These are phyloP conservation scores for Tylopilus subfusipes DNA, from an alignment of 768 basidiomycete genomes.

Conservation along the genomic window DNA sequence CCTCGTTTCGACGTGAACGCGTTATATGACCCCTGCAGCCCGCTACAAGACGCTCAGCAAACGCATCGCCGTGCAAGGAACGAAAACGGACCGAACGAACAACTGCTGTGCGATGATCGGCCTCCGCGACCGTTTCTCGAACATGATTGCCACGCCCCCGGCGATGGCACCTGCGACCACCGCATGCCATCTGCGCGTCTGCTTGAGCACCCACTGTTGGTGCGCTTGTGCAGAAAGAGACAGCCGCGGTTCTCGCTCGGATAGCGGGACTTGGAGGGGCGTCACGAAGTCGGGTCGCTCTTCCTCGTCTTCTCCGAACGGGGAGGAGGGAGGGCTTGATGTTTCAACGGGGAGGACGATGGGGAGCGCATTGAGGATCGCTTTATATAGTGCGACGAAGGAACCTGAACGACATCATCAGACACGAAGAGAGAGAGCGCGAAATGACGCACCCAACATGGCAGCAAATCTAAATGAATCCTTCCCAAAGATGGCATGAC, in stretches of 20 bases:
- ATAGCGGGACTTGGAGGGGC: constrained; percentile 15
- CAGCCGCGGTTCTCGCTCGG: constrained; percentile 45
- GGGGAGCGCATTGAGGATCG: constrained; percentile 73
- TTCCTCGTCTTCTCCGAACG: constrained; percentile 31
- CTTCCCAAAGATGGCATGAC: constrained; percentile 77
- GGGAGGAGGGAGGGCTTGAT: constrained; percentile 22
- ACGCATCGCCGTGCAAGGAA: not conserved
- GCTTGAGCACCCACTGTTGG: constrained; percentile 59
- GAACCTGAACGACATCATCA: constrained; percentile 44
- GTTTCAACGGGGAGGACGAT: constrained; percentile 54
- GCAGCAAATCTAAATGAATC: constrained; percentile 84
- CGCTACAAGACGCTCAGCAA: constrained; percentile 42
- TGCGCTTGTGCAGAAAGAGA: constrained; percentile 65
- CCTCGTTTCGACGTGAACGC: constrained; percentile 64
- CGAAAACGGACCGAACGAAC: constrained; percentile 64
- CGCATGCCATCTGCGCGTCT: constrained; percentile 74
- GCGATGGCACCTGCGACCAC: constrained; percentile 74
- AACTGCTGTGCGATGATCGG: constrained; percentile 78
- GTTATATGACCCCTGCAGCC: constrained; percentile 88
- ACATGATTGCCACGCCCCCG: constrained; percentile 69
- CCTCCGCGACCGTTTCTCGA: constrained; percentile 67
- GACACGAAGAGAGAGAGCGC: not conserved
- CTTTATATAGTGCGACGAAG: constrained; percentile 76
- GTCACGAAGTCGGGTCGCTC: constrained; percentile 11
- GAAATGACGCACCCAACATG: constrained; percentile 63